Conservation (phyloP, 306 rosid species). For the Castanea crenata region DNA sequence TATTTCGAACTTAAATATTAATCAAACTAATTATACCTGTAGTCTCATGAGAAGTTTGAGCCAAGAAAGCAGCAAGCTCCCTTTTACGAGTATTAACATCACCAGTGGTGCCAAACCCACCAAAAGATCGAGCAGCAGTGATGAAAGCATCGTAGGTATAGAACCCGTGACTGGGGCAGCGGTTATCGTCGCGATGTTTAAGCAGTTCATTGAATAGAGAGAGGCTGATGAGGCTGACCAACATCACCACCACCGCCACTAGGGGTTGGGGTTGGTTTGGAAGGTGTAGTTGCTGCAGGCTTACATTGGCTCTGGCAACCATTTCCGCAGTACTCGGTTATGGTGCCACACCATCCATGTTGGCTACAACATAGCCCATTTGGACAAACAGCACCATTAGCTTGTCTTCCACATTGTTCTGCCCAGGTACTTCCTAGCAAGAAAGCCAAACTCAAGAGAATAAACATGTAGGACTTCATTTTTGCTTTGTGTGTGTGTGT, state of each 20-base stretch:
- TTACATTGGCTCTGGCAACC: neutral
- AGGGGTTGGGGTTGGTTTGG: neutral
- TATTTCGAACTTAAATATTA: too few species aligned
- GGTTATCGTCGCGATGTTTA: conserved; percentile 32
- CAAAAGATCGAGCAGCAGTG: conserved; percentile 41
- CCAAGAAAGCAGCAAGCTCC: conserved; percentile 55
- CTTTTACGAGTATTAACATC: conserved; percentile 27
- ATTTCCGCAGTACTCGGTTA: neutral
- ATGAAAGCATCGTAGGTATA: conserved; percentile 61
- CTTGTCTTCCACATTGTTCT: conserved; percentile 28
- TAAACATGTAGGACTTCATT: neutral
- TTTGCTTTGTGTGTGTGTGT: neutral
- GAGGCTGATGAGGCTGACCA: conserved; percentile 23
- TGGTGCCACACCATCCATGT: neutral
- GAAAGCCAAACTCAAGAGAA: neutral
- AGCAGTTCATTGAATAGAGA: conserved; percentile 47
- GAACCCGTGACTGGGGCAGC: conserved; percentile 34
- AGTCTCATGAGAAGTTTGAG: conserved; percentile 51
- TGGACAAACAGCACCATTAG: neutral
- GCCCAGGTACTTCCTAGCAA: neutral
- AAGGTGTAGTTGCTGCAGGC: neutral
- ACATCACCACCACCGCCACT: conserved; percentile 4
- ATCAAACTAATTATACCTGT: conserved; percentile 15
- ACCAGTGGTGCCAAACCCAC: conserved; percentile 44
- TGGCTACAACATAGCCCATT: conserved; percentile 24